Conservation (phyloP, 2,329 filamentous ascomycete genomes). For the Aotearoamyces nothofagi region DNA sequence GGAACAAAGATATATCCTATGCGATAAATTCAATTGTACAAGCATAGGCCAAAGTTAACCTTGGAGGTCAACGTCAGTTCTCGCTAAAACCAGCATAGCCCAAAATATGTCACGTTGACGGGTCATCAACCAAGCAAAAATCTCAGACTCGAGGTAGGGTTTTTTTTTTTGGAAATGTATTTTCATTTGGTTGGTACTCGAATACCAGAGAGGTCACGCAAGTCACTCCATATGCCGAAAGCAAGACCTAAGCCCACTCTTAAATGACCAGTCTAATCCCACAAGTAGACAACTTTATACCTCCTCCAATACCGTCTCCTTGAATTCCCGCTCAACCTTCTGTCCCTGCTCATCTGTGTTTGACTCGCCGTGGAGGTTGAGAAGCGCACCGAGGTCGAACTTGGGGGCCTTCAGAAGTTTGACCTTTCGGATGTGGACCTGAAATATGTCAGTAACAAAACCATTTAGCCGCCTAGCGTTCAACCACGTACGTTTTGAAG, state of each 20-base stretch:
- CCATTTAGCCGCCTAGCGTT: not conserved
- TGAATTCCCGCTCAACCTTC: slow-evolving; percentile 99
- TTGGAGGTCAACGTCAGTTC: no score
- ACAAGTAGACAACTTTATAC: slow-evolving; percentile 49
- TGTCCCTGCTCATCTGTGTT: slow-evolving; percentile 90
- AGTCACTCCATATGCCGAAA: slow-evolving; percentile 20
- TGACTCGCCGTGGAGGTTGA: slow-evolving; percentile 96
- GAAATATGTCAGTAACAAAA: slow-evolving; percentile 21
- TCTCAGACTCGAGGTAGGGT: slow-evolving; percentile 1
- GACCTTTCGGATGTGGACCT: slow-evolving; percentile 99
- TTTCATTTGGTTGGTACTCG: slow-evolving; percentile 18
- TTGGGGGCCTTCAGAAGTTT: slow-evolving; percentile 98
- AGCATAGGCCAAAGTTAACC: no score
- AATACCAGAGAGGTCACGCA: slow-evolving; percentile 17
- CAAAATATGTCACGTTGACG: slow-evolving; percentile 1
- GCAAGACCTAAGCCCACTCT: slow-evolving; percentile 14
- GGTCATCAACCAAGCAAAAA: slow-evolving; percentile 4
- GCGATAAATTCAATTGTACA: no score
- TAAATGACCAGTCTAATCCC: not conserved
- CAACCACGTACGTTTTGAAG: slow-evolving; percentile 75
- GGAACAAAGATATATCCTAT: no score
- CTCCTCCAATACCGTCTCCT: slow-evolving; percentile 87
- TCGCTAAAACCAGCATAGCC: no score
- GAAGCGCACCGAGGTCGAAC: slow-evolving; percentile 94
- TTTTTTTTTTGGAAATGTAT: slow-evolving; percentile 13